A percentile compares a stretch with the other conserved stretches of the same genome.
phyloP scores from a whole-genome alignment of 1,284 basidiomycete species.

The Trichosporon coremiiforme region DNA sequence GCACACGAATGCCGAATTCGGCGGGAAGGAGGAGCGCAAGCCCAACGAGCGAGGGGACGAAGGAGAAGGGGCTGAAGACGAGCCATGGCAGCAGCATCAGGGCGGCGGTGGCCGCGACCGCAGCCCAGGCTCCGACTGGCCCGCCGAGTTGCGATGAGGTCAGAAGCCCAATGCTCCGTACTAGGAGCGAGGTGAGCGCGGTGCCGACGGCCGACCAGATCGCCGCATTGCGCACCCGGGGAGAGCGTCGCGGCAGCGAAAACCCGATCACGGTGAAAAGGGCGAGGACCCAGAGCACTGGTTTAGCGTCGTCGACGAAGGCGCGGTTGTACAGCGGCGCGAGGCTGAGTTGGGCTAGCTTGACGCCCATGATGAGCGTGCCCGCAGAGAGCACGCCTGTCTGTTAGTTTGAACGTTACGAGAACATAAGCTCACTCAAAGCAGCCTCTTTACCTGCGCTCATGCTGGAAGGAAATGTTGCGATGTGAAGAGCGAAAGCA shows the following conservation, averaged over 20 bases:
- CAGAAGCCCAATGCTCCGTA: neutral
- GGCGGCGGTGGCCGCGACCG: neutral
- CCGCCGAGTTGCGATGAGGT: neutral
- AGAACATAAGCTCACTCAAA: neutral
- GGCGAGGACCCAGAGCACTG: neutral
- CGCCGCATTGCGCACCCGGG: neutral
- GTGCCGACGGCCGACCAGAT: constrained; percentile 5
- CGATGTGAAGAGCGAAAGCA: neutral
- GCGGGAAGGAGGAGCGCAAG: neutral
- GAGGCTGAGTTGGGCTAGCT: neutral
- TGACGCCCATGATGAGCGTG: neutral
- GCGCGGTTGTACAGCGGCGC: neutral
- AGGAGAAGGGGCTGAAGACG: neutral
- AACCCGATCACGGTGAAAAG: neutral
- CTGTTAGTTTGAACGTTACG: neutral
- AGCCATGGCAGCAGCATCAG: neutral
- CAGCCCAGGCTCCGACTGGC: neutral
- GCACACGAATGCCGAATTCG: neutral
- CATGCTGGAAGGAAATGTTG: neutral
- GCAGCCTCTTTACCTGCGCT: neutral
- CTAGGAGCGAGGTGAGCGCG: neutral
- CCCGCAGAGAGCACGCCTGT: neutral
- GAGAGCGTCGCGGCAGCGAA: neutral
- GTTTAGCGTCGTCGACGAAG: neutral
- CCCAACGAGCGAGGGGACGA: neutral